A percentile compares a stretch with the other conserved stretches of the same genome.
Evolutionary conservation across 2,329 filamentous ascomycete genomes (phyloP).

Genomic region (Colletotrichum sp.): DNA sequence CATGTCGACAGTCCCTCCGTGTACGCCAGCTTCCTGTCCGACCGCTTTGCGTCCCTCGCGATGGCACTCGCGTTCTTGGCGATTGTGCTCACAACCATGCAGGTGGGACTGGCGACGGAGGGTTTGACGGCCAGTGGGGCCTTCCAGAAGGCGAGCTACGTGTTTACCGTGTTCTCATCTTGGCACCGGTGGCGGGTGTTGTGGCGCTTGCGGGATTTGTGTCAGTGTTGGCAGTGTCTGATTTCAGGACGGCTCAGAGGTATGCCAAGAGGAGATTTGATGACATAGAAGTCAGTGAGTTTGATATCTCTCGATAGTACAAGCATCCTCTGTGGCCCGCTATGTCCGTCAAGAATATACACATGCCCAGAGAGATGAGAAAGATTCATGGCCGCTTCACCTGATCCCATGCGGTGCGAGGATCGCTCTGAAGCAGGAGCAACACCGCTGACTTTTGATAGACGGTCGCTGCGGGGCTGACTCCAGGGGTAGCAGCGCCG

Average conservation of each 20-base stretch:
- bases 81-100: background rate
- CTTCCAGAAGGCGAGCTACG: background rate
- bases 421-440: no score
- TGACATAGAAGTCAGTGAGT: background rate
- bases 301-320: rapidly evolving
- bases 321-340: rapidly evolving
- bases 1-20: background rate
- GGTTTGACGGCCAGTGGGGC: rapidly evolving
- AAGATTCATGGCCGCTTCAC: background rate
- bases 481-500: background rate
- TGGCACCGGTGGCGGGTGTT: rapidly evolving
- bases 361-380: no score
- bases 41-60: background rate
- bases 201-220: background rate
- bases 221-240: background rate
- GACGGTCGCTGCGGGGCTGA: no score
- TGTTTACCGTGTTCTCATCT: background rate
- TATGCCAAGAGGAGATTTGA: background rate
- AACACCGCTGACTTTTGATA: no score
- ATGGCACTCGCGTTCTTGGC: background rate
- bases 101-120: background rate
- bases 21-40: background rate
- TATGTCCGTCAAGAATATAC: background rate
- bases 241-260: rapidly evolving
- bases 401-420: no score